A percentile compares a stretch with the other conserved stretches of the same genome.
Conservation (phyloP, 495 filamentous ascomycete species). For the Aspergillus heteromorphus region DNA sequence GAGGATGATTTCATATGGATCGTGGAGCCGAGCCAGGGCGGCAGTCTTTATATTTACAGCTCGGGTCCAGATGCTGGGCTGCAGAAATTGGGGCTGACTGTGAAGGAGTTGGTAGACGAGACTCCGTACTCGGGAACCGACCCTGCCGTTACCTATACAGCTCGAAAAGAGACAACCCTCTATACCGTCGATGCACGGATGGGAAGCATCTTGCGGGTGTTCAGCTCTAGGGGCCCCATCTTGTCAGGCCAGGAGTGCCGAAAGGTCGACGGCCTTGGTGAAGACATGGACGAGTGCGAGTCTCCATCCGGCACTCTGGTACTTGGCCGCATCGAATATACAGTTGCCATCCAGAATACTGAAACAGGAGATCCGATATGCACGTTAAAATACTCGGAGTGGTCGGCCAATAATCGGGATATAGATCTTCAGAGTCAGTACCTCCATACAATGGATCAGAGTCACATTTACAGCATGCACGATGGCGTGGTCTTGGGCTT, state of each 20-base stretch:
- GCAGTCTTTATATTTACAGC: conserved; percentile 81
- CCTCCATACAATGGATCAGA: conserved; percentile 69
- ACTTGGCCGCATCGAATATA: conserved; percentile 82
- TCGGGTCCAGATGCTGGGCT: conserved; percentile 55
- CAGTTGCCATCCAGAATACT: conserved; percentile 72
- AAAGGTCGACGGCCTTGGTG: conserved; percentile 53
- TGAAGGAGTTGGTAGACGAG: conserved; percentile 72
- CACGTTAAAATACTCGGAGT: conserved; percentile 89
- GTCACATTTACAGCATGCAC: conserved; percentile 80
- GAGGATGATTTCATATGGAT: conserved; percentile 93
- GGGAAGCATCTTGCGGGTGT: conserved; percentile 63
- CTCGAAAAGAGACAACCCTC: conserved; percentile 72
- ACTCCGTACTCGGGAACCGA: conserved; percentile 62
- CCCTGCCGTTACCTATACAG: conserved; percentile 71
- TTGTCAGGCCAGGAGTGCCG: conserved; percentile 46
- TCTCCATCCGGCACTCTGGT: conserved; percentile 66
- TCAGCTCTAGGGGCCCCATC: conserved; percentile 53
- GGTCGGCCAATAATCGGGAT: conserved; percentile 89
- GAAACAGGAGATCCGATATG: conserved; percentile 73
- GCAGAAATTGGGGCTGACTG: conserved; percentile 63
- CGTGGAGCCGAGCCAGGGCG: conserved; percentile 85
- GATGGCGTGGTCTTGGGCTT: conserved; percentile 84
- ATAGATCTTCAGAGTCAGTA: conserved; percentile 83
- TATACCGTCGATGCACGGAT: conserved; percentile 81
- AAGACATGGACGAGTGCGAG: conserved; percentile 67